These are phyloP conservation scores for Dothistroma septosporum DNA, from an alignment of 2,329 filamentous ascomycete species.

Conservation along the genomic window DNA sequence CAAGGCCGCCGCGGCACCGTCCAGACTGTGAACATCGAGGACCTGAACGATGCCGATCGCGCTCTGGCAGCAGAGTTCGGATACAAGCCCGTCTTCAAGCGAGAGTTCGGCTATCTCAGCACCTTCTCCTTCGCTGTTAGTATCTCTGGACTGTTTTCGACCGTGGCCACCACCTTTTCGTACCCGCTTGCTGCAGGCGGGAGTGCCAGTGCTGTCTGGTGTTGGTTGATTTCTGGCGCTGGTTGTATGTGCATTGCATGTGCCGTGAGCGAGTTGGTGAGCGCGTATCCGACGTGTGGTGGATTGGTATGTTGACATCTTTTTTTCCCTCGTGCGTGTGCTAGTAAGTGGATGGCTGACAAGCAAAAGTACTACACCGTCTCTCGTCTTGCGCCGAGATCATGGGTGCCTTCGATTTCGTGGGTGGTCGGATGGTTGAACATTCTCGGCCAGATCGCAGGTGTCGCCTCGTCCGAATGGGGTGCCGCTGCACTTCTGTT, in stretches of 20 bases:
- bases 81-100: slow-evolving; percentile 50
- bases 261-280: slow-evolving; percentile 55
- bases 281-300: slow-evolving; percentile 56
- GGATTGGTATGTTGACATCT: slow-evolving; percentile 32
- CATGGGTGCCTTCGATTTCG: slow-evolving; percentile 48
- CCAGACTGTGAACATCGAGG: slow-evolving; percentile 20
- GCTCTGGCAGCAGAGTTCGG: slow-evolving; percentile 30
- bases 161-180: slow-evolving; percentile 53
- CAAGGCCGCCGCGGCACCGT: slow-evolving; percentile 13
- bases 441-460: slow-evolving; percentile 49
- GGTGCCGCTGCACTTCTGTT: slow-evolving; percentile 55
- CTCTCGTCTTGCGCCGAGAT: slow-evolving; percentile 45
- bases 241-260: slow-evolving; percentile 54
- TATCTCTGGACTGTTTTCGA: slow-evolving; percentile 55
- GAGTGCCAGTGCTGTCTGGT: slow-evolving; percentile 54
- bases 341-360: too few relatives aligned
- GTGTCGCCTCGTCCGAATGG: slow-evolving; percentile 56
- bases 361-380: too few relatives aligned
- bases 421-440: slow-evolving; percentile 45
- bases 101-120: slow-evolving; percentile 56
- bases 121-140: slow-evolving; percentile 59
- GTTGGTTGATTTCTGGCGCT: slow-evolving; percentile 54
- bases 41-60: slow-evolving; percentile 27
- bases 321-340: not conserved
- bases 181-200: slow-evolving; percentile 54